Conservation (phyloP, 345 rosid genomes). For the Rhizophora mangle region DNA sequence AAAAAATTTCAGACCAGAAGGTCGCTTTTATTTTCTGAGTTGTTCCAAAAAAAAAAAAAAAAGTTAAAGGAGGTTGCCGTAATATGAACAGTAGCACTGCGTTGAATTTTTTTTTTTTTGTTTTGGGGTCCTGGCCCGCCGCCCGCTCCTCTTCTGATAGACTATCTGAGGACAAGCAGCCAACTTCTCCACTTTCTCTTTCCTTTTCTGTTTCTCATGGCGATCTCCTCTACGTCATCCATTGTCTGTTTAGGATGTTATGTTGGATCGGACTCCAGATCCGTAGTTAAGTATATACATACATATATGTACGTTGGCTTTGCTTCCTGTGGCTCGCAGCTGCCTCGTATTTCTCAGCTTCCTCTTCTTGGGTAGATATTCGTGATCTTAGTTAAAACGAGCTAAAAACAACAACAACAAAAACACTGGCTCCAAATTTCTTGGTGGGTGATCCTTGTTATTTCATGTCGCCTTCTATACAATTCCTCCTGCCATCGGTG, state of each 20-base stretch:
- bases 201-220: constrained; percentile 17
- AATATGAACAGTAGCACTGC: too few relatives aligned
- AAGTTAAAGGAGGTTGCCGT: constrained; percentile 1
- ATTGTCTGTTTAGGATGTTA: constrained; percentile 15
- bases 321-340: background rate
- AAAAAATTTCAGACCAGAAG: background rate
- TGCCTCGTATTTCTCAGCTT: too few relatives aligned
- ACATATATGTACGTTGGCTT: background rate
- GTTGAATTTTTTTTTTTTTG: background rate
- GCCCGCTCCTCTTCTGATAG: background rate
- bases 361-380: constrained; percentile 7
- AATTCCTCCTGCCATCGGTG: constrained; percentile 7
- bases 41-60: too few relatives aligned
- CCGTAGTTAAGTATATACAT: background rate
- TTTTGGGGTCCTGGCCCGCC: background rate
- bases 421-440: constrained; percentile 11
- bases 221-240: constrained; percentile 6
- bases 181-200: constrained; percentile 4
- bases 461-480: constrained; percentile 34
- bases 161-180: background rate
- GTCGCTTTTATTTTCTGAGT: background rate
- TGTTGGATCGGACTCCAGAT: constrained; percentile 54
- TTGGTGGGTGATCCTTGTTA: constrained; percentile 21
- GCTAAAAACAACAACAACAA: background rate
- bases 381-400: background rate